phyloP scores from a whole-genome alignment of 306 rosid genomes.

The Abrus pulchellus region DNA sequence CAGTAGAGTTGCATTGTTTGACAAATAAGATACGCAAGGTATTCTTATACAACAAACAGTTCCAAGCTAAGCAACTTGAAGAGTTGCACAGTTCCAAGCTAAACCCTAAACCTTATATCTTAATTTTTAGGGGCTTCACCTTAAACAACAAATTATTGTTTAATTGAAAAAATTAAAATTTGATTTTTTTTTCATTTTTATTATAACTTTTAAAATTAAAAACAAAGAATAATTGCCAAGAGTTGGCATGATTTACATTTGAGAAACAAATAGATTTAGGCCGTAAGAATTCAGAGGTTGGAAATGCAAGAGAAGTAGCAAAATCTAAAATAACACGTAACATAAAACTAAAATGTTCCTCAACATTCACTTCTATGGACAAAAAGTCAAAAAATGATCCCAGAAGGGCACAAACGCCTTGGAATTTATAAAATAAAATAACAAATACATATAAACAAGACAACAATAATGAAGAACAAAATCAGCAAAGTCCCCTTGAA shows the following conservation, averaged over 20 bases:
- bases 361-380: slow-evolving; percentile 27
- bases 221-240: not conserved
- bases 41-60: no score
- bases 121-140: no score
- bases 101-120: no score
- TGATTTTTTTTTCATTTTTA: no score
- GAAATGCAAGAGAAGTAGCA: not conserved
- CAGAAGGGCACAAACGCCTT: slow-evolving; percentile 10
- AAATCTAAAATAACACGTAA: not conserved
- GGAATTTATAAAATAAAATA: not conserved
- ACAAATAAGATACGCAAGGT: no score
- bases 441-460: slow-evolving; percentile 46
- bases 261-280: not conserved
- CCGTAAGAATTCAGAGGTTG: not conserved
- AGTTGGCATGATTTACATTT: not conserved
- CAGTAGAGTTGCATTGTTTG: no score
- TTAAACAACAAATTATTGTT: not conserved
- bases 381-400: slow-evolving; percentile 18
- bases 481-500: slow-evolving; percentile 51
- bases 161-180: not conserved
- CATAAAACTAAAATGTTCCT: slow-evolving; percentile 2
- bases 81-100: no score
- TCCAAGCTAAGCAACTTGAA: no score
- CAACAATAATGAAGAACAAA: slow-evolving; percentile 24
- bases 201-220: not conserved